phyloP scores from a whole-genome alignment of 352 stramenopile genomes.

The Phytophthora pinifolia region DNA sequence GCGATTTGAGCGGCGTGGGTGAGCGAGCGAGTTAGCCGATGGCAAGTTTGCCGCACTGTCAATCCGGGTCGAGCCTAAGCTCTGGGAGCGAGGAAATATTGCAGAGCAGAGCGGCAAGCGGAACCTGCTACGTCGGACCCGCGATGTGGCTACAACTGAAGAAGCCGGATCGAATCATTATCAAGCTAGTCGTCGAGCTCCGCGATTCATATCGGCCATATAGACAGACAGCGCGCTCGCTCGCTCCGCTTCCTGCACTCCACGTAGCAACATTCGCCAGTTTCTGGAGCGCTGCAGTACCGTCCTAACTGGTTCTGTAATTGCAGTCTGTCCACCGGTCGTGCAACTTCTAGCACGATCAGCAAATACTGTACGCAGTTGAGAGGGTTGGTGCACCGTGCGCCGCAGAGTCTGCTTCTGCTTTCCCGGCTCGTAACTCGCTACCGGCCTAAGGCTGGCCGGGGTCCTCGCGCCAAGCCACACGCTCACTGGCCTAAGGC shows the following conservation, averaged over 20 bases:
- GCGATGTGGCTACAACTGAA: constrained; percentile 29
- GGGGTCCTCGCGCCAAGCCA: neutral
- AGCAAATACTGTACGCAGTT: too few relatives aligned
- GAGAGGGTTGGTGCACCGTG: too few relatives aligned
- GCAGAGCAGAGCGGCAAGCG: too few relatives aligned
- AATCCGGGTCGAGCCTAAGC: constrained; percentile 12
- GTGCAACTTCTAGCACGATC: too few relatives aligned
- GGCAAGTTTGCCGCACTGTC: constrained; percentile 2
- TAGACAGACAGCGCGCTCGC: too few relatives aligned
- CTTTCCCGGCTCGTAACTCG: too few relatives aligned
- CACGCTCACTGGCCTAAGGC: constrained; percentile 19
- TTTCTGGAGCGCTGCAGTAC: neutral
- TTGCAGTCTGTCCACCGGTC: neutral
- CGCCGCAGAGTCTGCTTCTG: neutral
- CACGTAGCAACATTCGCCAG: neutral
- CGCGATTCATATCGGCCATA: too few relatives aligned
- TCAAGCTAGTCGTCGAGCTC: constrained; percentile 16
- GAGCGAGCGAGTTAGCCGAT: neutral
- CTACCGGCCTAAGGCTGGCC: constrained; percentile 14
- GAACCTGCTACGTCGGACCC: too few relatives aligned
- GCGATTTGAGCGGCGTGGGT: constrained; percentile 1
- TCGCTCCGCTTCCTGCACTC: too few relatives aligned
- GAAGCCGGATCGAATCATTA: constrained; percentile 4
- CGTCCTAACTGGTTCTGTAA: constrained; percentile 2
- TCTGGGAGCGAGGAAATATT: too few relatives aligned